Percentiles rank a stretch among this genome's conserved stretches.
These are phyloP conservation scores for Aspergillaceae sp. DNA, from an alignment of 2,329 filamentous ascomycete genomes.

Conservation along the genomic window DNA sequence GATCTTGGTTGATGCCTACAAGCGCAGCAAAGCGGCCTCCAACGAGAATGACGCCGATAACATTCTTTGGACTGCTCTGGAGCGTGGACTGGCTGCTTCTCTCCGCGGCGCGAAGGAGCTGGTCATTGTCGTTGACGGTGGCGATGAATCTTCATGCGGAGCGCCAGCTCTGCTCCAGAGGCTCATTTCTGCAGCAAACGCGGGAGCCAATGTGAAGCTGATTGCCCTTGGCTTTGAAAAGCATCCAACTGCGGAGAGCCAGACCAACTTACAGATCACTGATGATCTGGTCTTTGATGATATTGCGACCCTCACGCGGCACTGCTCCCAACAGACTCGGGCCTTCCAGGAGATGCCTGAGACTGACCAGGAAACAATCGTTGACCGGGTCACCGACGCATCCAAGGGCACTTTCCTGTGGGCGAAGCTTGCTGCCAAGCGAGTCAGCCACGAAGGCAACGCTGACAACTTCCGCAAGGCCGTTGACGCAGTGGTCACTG, in stretches of 20 bases:
- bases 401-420: conserved; percentile 32
- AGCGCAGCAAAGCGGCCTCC: conserved; percentile 15
- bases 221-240: conserved; percentile 23
- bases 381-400: conserved; percentile 25
- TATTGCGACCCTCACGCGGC: conserved; percentile 24
- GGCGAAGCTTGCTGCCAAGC: conserved; percentile 30
- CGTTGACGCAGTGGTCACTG: conserved; percentile 18
- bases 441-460: conserved; percentile 18
- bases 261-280: conserved; percentile 18
- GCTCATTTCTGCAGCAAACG: conserved; percentile 15
- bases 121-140: conserved; percentile 31
- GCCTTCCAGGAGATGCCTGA: conserved; percentile 19
- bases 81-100: conserved; percentile 19
- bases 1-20: conserved; percentile 24
- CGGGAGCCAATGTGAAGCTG: conserved; percentile 19
- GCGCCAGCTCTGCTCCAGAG: conserved; percentile 21
- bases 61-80: conserved; percentile 28
- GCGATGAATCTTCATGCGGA: conserved; percentile 27
- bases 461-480: conserved; percentile 19
- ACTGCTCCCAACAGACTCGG: conserved; percentile 16
- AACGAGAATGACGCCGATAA: conserved; percentile 24
- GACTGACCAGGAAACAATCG: conserved; percentile 24
- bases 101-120: conserved; percentile 26
- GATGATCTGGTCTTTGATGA: conserved; percentile 31
- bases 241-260: conserved; percentile 3